phyloP scores from a whole-genome alignment of 192 early-diverging fungal genomes.

The Gaertneriomyces semiglobifer region DNA sequence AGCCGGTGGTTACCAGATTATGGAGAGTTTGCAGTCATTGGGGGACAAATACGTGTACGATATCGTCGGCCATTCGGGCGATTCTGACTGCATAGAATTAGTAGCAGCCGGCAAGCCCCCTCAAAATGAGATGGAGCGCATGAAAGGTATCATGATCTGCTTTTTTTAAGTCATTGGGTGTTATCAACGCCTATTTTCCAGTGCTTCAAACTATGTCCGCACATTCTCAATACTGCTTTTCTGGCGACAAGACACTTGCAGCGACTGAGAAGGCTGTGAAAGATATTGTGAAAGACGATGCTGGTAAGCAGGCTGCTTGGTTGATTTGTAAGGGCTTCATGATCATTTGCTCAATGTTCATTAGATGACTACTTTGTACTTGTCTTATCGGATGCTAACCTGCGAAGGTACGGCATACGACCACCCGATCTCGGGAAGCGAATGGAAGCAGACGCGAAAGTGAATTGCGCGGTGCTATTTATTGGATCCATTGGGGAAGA shows the following conservation, averaged over 20 bases:
- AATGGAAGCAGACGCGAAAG: conserved; percentile 66
- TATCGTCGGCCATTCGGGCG: conserved; percentile 74
- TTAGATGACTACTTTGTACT: conserved; percentile 74
- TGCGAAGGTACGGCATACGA: conserved; percentile 73
- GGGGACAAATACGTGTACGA: conserved; percentile 77
- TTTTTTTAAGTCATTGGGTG: background rate
- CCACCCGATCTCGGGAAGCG: conserved; percentile 63
- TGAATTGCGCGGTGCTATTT: conserved; percentile 73
- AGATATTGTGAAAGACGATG: conserved; percentile 67
- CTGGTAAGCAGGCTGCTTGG: conserved; percentile 8
- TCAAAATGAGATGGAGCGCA: conserved; percentile 71
- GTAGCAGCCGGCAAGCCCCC: conserved; percentile 68
- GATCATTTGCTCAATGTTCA: background rate
- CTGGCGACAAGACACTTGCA: conserved; percentile 73
- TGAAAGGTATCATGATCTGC: conserved; percentile 33
- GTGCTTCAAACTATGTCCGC: conserved; percentile 68
- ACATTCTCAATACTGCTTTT: conserved; percentile 78
- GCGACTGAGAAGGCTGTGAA: conserved; percentile 64
- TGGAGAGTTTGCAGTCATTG: conserved; percentile 71
- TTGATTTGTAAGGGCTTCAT: background rate
- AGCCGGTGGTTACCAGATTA: conserved; percentile 36
- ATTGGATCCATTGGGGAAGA: conserved; percentile 77
- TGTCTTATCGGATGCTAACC: conserved; percentile 77
- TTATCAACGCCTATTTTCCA: background rate
- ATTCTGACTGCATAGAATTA: conserved; percentile 70